Percentiles rank a stretch among this genome's conserved stretches.
phyloP scores from a whole-genome alignment of 371 early-diverging fungal genomes.

The Zychaea mexicana region DNA sequence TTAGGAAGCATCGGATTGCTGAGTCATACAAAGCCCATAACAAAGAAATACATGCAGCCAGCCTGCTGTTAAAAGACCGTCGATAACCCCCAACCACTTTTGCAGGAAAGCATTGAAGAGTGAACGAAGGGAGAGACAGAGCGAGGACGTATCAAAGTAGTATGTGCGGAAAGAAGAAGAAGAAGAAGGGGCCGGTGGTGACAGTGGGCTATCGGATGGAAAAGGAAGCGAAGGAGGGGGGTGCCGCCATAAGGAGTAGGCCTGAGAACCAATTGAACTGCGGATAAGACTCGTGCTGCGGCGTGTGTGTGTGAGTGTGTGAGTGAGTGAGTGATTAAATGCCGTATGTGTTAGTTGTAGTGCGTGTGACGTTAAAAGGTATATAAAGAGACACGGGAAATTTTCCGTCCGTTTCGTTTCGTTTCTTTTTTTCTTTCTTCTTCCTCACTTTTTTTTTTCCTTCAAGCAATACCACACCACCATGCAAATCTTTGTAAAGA shows the following conservation, averaged over 20 bases:
- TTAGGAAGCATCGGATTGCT: neutral
- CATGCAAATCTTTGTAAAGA: constrained; percentile 55
- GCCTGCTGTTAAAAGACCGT: no score
- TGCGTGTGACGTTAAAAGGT: neutral
- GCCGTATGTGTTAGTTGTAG: neutral
- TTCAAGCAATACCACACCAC: neutral
- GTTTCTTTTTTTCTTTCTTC: neutral
- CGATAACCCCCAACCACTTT: no score
- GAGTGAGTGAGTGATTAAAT: neutral
- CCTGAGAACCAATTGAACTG: neutral
- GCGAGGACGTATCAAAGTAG: no score
- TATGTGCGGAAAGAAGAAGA: neutral
- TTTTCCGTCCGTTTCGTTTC: neutral
- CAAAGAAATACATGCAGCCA: neutral
- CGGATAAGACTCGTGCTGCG: neutral
- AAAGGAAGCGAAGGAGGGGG: neutral
- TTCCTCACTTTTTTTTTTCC: neutral
- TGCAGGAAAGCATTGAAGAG: no score
- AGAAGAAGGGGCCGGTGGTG: neutral
- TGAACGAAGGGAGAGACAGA: no score
- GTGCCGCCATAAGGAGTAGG: neutral
- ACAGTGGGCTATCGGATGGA: neutral
- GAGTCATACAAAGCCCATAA: neutral
- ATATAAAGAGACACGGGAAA: neutral
- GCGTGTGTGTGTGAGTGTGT: no score